Evolutionary conservation across 1,139 yeast genomes (phyloP), one percentile per base, ranked within the genome.

Genomic region (Diutina mesorugosa): DNA sequence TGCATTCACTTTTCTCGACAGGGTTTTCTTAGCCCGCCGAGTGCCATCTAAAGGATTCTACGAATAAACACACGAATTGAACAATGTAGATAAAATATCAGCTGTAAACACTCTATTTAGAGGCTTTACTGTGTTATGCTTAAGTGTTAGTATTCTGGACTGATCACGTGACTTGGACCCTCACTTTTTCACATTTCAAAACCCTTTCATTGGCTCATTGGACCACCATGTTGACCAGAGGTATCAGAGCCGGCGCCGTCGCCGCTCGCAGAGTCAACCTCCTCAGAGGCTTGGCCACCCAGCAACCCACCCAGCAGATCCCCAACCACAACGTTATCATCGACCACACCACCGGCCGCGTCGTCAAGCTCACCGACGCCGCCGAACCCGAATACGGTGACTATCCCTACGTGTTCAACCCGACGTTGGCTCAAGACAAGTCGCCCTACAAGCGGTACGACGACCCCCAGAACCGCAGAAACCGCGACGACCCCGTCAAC

Each of bases 401-500:
- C 64, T 76, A 75, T 65, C 76, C 74, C 16, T 50, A 50, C 32
- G 53, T 50, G 41, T 30, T 32, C 45, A 18, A 50, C 45, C 45
- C 45, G 9, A 28, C 6, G 45, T 50, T 81, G 66, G 85, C 87
- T 60, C 85, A 78, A 68, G 69, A 74, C 64, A 83, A 85, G 69
- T 85, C 81, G 67, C 95, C 95, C 55, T 82, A 85, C 66, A 76
- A 71, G 60, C 84, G 81, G 66, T 89, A 85, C 70, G 95, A 88
- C 67, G 95, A 87, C 69, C 89, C 76, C 65, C 96, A 88, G 71
- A 81, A 84, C 68, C 81, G 93, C 74, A 84, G 95, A 72, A 87
- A 88, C 74, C 73, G 80, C 62, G 80, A 81, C 61, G 93, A 89
- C 61, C 89, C 90, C 51, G 70, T 87, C 60, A 81, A 84, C 66